phyloP scores from a whole-genome alignment of 1,284 basidiomycete genomes.

The Blastosporella zonata region DNA sequence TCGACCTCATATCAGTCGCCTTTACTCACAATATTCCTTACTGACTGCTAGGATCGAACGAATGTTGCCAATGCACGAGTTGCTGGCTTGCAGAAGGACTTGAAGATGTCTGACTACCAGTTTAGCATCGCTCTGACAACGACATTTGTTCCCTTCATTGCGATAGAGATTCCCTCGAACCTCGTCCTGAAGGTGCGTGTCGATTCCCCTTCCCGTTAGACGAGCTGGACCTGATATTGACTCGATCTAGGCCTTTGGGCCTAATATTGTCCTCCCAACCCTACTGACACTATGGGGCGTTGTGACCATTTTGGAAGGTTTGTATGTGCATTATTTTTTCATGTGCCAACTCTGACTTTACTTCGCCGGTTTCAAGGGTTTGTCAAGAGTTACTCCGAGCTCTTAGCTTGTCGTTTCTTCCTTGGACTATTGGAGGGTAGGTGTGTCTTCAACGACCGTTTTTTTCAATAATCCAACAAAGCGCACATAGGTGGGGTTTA shows the following conservation, averaged over 20 bases:
- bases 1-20: background rate
- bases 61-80: background rate
- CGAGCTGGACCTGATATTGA: background rate
- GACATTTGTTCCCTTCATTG: background rate
- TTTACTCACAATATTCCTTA: no score
- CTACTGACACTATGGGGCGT: background rate
- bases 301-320: background rate
- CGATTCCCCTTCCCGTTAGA: background rate
- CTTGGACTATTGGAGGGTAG: background rate
- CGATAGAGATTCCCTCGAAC: background rate
- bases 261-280: background rate
- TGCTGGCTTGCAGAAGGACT: background rate
- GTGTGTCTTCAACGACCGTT: background rate
- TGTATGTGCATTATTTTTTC: background rate
- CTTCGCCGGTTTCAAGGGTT: background rate
- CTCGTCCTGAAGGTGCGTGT: background rate
- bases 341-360: background rate
- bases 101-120: background rate
- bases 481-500: background rate
- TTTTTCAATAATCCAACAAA: background rate
- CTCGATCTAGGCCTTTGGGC: background rate
- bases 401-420: background rate
- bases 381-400: background rate
- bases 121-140: background rate
- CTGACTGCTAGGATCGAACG: background rate